Base-by-base conservation (phyloP, 148 eudicot genomes). In the Dysphania ambrosioides region DNA sequence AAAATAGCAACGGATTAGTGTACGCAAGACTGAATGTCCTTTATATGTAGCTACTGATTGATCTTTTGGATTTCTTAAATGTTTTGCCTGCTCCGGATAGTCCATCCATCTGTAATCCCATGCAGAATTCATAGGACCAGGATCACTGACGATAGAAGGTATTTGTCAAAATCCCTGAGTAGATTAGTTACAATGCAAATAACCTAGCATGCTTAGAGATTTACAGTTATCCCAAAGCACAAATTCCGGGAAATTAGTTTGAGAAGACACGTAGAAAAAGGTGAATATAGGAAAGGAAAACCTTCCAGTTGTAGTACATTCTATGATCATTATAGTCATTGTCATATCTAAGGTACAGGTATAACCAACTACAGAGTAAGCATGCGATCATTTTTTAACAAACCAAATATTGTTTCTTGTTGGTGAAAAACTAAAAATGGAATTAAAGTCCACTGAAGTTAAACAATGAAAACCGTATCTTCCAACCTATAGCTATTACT, bases 41-140 rank as follows among this genome's bases (percentile, higher is more conserved):
- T 71, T 81, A 79, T 88, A 93, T 41, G 97, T 93, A 36, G 87
- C 80, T 79, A 93, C 44, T 67, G 97, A 93, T 75, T 78, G 87
- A 81, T 93, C 97, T 61, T 79, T 58, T 40, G 89, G 90, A 74
- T 88, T 90, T 40, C 78, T 86, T 77, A 72, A 26, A 38, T 77
- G 61, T 79, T 76, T 85, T 51, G 76, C 85, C 47, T 80, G 77
- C 69, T 62, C 42, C 1, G 97, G 97, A 80, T 88, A 90, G 8
- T 87, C 89, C 93, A 82, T 87, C 87, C 91, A 88, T 86, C 97
- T 83, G 76, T 93, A 93, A 68, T 93, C 97, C 97, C 97, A 93
- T 13, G 82, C 84, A 62, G 44, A 41, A 59, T 59, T 69, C 71
- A 87, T 75, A 58, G 64, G 77, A 51, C 75, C 71, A n/a, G 75